A percentile compares a stretch with the other conserved stretches of the same genome.
Evolutionary conservation across 495 filamentous ascomycete species (phyloP).

Genomic region (Platismatia glauca): DNA sequence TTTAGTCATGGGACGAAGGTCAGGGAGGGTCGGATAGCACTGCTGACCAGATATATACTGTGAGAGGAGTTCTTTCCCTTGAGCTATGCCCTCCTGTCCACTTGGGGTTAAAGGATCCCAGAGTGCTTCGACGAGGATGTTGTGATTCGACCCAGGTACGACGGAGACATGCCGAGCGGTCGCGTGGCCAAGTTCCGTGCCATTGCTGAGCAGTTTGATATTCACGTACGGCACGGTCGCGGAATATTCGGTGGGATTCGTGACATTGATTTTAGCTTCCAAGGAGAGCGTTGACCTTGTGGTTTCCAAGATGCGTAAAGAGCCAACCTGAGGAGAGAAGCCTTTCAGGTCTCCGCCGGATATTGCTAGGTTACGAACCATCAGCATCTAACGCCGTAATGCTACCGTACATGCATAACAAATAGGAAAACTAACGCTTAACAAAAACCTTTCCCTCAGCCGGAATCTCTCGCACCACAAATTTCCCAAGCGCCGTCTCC

Average conservation of each 20-base stretch:
- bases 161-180: constrained; percentile 52
- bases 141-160: constrained; percentile 59
- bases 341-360: constrained; percentile 39
- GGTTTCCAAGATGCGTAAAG: constrained; percentile 59
- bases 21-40: not conserved
- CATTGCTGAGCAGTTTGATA: constrained; percentile 64
- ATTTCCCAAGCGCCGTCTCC: constrained; percentile 65
- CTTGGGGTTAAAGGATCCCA: constrained; percentile 62
- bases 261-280: constrained; percentile 63
- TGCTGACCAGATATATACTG: constrained; percentile 72
- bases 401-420: constrained; percentile 20
- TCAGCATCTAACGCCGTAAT: constrained; percentile 14
- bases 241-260: constrained; percentile 81
- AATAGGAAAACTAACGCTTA: constrained; percentile 61
- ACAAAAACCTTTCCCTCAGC: constrained; percentile 77
- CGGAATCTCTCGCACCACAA: constrained; percentile 72
- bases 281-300: constrained; percentile 58
- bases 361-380: constrained; percentile 34
- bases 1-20: not conserved
- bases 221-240: constrained; percentile 70
- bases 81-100: constrained; percentile 47
- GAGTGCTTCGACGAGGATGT: constrained; percentile 55
- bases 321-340: constrained; percentile 53
- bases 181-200: constrained; percentile 63
- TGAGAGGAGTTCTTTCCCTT: constrained; percentile 66